These are phyloP conservation scores for Nakazawaea holstii DNA, from an alignment of 805 yeast species.

Conservation along the genomic window DNA sequence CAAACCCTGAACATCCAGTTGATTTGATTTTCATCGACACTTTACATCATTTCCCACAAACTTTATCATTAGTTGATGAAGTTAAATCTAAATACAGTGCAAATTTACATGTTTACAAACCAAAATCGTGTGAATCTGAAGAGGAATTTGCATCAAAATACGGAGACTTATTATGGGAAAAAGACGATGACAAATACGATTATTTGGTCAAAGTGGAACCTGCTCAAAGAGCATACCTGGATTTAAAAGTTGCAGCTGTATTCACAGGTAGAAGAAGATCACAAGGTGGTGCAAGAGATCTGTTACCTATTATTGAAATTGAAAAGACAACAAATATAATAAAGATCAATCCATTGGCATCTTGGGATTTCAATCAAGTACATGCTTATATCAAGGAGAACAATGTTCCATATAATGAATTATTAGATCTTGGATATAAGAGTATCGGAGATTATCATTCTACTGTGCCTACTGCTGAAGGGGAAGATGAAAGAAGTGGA, in stretches of 20 bases:
- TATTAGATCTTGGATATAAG: constrained; percentile 81
- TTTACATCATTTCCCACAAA: constrained; percentile 91
- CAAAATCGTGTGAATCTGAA: constrained; percentile 50
- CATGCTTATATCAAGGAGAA: constrained; percentile 60
- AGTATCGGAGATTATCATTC: constrained; percentile 96
- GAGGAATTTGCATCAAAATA: constrained; percentile 58
- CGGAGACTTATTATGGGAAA: constrained; percentile 82
- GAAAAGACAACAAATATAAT: constrained; percentile 65
- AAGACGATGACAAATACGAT: constrained; percentile 76
- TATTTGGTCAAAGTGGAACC: constrained; percentile 91
- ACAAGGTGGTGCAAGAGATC: constrained; percentile 81
- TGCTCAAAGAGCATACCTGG: constrained; percentile 73
- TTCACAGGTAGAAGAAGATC: constrained; percentile 87
- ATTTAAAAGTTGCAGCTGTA: constrained; percentile 72
- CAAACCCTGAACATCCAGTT: constrained; percentile 33
- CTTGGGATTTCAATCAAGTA: constrained; percentile 77
- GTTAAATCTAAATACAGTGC: constrained; percentile 55
- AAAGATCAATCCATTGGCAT: constrained; percentile 84
- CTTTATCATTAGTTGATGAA: constrained; percentile 62
- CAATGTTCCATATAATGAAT: constrained; percentile 79
- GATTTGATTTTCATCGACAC: constrained; percentile 88
- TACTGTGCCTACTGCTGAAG: constrained; percentile 81
- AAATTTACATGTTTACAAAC: constrained; percentile 61
- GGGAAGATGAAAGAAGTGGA: constrained; percentile 95
- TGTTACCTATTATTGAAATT: constrained; percentile 69